These are phyloP conservation scores for Multifurca ochricompacta DNA, from an alignment of 768 basidiomycete species.

Conservation along the genomic window DNA sequence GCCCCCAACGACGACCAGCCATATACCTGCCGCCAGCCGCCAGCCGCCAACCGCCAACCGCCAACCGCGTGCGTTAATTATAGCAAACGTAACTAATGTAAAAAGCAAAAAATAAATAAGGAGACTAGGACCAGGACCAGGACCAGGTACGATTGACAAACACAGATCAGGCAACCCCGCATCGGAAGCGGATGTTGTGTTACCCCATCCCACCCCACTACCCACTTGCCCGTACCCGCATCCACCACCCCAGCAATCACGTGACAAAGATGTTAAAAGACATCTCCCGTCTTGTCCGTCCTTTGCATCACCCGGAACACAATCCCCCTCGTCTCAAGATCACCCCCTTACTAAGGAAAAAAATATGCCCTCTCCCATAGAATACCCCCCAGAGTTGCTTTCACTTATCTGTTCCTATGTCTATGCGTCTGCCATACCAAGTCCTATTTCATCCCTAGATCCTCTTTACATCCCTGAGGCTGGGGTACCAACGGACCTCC, in stretches of 20 bases:
- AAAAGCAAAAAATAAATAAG: too few species aligned
- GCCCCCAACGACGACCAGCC: conserved; percentile 1
- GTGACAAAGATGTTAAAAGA: conserved; percentile 9
- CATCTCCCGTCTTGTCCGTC: conserved; percentile 5
- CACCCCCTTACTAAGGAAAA: neutral
- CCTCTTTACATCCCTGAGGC: conserved; percentile 45
- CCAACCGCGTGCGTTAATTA: too few species aligned
- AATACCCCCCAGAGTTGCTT: conserved; percentile 67
- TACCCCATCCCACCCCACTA: neutral
- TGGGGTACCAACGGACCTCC: conserved; percentile 48
- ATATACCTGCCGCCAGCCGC: too few species aligned
- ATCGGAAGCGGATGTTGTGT: neutral
- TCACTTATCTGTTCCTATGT: conserved; percentile 66
- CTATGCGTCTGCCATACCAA: conserved; percentile 54
- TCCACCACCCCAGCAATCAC: neutral
- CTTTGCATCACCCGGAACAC: neutral
- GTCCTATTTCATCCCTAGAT: conserved; percentile 54
- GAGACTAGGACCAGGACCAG: too few species aligned
- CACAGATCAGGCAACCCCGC: neutral
- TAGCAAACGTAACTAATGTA: too few species aligned
- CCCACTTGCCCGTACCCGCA: neutral
- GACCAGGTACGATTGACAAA: too few species aligned
- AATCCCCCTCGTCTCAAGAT: neutral
- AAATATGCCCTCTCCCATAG: conserved; percentile 25
- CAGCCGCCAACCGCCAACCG: too few species aligned